These are phyloP conservation scores for Saccharomyces hybrid DNA, from an alignment of 1,139 yeast species.

Conservation along the genomic window DNA sequence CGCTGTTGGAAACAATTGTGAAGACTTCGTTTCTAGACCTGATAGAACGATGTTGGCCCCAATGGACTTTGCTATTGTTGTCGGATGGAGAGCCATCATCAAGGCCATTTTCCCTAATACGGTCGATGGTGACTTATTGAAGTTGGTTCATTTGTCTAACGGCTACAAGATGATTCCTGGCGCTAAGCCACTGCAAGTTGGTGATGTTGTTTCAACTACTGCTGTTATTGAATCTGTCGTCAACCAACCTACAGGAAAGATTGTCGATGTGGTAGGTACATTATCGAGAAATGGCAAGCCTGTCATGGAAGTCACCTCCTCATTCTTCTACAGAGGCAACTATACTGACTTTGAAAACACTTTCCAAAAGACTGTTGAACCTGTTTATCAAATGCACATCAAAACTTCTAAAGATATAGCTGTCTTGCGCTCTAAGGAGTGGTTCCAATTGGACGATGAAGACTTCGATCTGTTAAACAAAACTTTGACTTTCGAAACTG, in stretches of 20 bases:
- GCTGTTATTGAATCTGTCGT: slow-evolving; percentile 86
- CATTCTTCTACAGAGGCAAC: slow-evolving; percentile 92
- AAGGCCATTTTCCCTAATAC: slow-evolving; percentile 93
- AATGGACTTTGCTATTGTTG: slow-evolving; percentile 97
- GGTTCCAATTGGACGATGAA: slow-evolving; percentile 78
- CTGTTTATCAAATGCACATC: slow-evolving; percentile 74
- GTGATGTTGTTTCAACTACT: slow-evolving; percentile 72
- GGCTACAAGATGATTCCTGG: slow-evolving; percentile 93
- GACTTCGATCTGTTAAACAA: slow-evolving; percentile 68
- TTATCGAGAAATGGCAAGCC: slow-evolving; percentile 68
- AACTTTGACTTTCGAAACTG: slow-evolving; percentile 82
- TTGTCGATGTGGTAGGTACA: slow-evolving; percentile 92
- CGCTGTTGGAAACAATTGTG: slow-evolving; percentile 95
- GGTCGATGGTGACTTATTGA: slow-evolving; percentile 93
- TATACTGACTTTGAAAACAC: slow-evolving; percentile 86
- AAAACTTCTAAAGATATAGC: slow-evolving; percentile 84
- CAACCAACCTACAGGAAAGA: slow-evolving; percentile 88
- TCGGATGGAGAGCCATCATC: slow-evolving; percentile 97
- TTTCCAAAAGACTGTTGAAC: slow-evolving; percentile 80
- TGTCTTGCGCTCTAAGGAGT: slow-evolving; percentile 87
- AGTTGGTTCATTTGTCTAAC: slow-evolving; percentile 89
- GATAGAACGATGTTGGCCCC: slow-evolving; percentile 88
- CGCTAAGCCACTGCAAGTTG: slow-evolving; percentile 82
- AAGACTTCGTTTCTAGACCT: slow-evolving; percentile 84
- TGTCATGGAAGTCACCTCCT: slow-evolving; percentile 90